Evolutionary conservation across 768 basidiomycete genomes (phyloP).

Genomic region (Ephemerocybe angulata): DNA sequence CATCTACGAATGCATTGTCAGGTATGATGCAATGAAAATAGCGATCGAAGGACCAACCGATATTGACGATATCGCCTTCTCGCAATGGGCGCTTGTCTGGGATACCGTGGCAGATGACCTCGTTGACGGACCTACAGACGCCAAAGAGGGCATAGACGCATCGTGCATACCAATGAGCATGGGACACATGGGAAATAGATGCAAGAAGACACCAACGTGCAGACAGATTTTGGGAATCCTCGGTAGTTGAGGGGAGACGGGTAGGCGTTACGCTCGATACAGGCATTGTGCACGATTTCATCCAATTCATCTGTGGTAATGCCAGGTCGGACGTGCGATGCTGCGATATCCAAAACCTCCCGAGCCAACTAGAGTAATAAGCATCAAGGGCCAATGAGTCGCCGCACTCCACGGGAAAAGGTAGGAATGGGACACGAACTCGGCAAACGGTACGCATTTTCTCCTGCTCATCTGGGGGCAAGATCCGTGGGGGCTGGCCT

Average conservation of each 20-base stretch:
- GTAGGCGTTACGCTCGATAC: conserved; percentile 86
- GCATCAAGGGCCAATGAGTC: neutral
- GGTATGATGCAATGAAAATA: neutral
- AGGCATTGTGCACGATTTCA: conserved; percentile 88
- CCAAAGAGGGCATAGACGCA: neutral
- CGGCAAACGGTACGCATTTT: conserved; percentile 85
- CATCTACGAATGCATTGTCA: conserved; percentile 45
- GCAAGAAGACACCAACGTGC: conserved; percentile 65
- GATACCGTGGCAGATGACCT: conserved; percentile 96
- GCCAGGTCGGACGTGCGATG: conserved; percentile 82
- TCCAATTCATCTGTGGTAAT: conserved; percentile 96
- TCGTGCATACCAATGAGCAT: conserved; percentile 2
- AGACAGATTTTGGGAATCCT: conserved; percentile 91
- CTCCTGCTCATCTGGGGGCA: conserved; percentile 73
- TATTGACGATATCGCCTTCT: conserved; percentile 96
- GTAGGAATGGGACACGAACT: conserved; percentile 52
- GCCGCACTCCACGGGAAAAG: neutral
- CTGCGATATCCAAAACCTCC: conserved; percentile 92
- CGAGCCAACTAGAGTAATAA: conserved; percentile 60
- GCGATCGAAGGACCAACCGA: conserved; percentile 49
- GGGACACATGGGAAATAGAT: neutral
- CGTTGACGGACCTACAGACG: conserved; percentile 74
- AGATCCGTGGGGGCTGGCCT: conserved; percentile 62
- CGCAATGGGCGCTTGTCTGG: conserved; percentile 79
- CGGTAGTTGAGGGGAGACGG: conserved; percentile 93